Evolutionary conservation across 371 early-diverging fungal species (phyloP).

Genomic region (Mucor plumbeus): DNA sequence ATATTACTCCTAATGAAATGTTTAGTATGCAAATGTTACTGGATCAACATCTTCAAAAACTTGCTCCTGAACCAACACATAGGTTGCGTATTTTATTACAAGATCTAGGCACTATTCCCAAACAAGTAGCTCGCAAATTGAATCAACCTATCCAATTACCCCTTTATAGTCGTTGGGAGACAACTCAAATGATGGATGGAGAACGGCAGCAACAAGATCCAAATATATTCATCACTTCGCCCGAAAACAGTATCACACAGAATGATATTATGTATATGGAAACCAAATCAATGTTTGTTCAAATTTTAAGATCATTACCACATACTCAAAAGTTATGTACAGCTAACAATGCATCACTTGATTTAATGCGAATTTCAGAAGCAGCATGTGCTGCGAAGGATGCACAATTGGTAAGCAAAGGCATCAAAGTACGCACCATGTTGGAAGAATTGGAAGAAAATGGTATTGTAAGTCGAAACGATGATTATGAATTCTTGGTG

Average conservation of each 20-base stretch:
- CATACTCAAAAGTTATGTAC: conserved; percentile 28
- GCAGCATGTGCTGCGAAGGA: conserved; percentile 85
- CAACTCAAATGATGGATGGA: conserved; percentile 42
- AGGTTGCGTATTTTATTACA: conserved; percentile 77
- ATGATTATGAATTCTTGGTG: conserved; percentile 80
- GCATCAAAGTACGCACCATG: conserved; percentile 93
- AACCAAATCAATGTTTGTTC: conserved; percentile 92
- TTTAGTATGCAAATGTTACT: conserved; percentile 87
- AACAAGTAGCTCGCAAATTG: conserved; percentile 79
- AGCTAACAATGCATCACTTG: conserved; percentile 31
- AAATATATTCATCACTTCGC: conserved; percentile 58
- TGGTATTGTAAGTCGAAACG: conserved; percentile 77
- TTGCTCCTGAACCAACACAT: conserved; percentile 79
- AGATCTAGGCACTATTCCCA: conserved; percentile 78
- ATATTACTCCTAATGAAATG: conserved; percentile 91
- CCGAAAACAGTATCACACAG: conserved; percentile 85
- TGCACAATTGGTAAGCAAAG: conserved; percentile 84
- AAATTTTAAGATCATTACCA: conserved; percentile 86
- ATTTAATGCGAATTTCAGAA: conserved; percentile 81
- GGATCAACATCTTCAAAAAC: conserved; percentile 75
- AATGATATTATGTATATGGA: conserved; percentile 95
- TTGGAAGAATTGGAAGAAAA: conserved; percentile 81
- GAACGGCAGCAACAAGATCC: conserved; percentile 49
- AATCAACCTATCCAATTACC: conserved; percentile 83
- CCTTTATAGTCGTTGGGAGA: conserved; percentile 90